Conservation (phyloP, 2,329 filamentous ascomycete genomes). For the Tympanopsis confertula region DNA sequence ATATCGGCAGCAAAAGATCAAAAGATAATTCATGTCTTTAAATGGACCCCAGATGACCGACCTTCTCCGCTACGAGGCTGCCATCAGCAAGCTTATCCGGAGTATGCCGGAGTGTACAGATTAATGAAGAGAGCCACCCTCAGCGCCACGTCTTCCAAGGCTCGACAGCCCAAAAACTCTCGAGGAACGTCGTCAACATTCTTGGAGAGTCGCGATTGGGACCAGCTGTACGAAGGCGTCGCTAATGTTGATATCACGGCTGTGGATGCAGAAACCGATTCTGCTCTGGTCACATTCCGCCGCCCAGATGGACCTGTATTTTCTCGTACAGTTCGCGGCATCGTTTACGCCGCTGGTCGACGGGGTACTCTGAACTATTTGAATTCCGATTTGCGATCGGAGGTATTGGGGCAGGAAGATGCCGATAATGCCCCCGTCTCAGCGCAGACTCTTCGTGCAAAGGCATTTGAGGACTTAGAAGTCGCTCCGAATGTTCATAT, state of each 20-base stretch:
- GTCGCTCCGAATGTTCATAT: conserved; percentile 39
- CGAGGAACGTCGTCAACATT: conserved; percentile 27
- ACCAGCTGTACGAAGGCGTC: conserved; percentile 37
- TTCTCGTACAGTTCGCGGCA: conserved; percentile 29
- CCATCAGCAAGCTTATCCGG: conserved; percentile 48
- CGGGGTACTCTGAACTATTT: conserved; percentile 41
- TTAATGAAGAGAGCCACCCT: conserved; percentile 41
- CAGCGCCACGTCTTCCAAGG: conserved; percentile 13
- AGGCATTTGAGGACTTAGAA: conserved; percentile 37
- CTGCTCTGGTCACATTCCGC: conserved; percentile 27
- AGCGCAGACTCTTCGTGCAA: conserved; percentile 37
- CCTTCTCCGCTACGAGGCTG: conserved; percentile 45
- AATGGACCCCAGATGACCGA: conserved; percentile 41
- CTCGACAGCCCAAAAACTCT: conserved; percentile 12
- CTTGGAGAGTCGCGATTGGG: conserved; percentile 34
- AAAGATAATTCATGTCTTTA: conserved; percentile 45
- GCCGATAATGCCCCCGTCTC: conserved; percentile 25
- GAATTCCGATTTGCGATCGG: conserved; percentile 26
- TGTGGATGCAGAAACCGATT: conserved; percentile 16
- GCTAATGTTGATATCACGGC: conserved; percentile 35
- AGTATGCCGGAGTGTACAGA: conserved; percentile 47
- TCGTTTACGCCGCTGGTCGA: conserved; percentile 43
- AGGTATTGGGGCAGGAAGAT: conserved; percentile 24
- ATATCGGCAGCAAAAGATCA: conserved; percentile 36
- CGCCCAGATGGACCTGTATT: conserved; percentile 26